These are phyloP conservation scores for Chlorella sp. DNA, from an alignment of 139 green algal genomes.

Conservation along the genomic window DNA sequence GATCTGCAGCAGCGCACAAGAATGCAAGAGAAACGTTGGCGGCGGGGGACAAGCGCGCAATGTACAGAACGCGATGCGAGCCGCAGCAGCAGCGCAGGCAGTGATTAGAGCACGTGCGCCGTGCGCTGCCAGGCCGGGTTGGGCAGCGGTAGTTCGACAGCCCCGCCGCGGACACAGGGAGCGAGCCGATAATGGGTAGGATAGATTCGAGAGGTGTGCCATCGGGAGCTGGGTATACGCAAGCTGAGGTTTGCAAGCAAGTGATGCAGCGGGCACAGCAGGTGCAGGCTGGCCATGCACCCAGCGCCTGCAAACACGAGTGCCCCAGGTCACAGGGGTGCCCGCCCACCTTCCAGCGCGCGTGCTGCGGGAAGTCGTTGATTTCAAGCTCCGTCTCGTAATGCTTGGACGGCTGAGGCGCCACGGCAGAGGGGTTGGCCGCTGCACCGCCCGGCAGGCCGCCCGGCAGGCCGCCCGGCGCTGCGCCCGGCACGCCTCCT, in stretches of 20 bases:
- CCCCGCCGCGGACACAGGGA: too few species aligned
- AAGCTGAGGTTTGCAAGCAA: too few species aligned
- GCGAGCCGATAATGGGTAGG: too few species aligned
- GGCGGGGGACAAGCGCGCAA: too few species aligned
- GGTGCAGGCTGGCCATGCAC: not conserved
- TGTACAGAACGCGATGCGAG: too few species aligned
- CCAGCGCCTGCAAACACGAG: not conserved
- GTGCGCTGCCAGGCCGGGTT: not conserved
- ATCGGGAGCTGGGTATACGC: too few species aligned
- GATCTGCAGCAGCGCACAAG: conserved; percentile 64
- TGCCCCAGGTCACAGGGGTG: not conserved
- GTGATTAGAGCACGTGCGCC: not conserved
- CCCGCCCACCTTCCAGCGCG: conserved; percentile 81
- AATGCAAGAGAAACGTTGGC: not conserved
- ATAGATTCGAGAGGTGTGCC: too few species aligned
- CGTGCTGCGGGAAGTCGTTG: conserved; percentile 99
- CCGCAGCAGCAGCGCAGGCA: not conserved
- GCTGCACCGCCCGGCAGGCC: not conserved
- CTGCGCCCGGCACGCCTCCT: not conserved
- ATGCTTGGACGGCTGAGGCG: conserved; percentile 48
- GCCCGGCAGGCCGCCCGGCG: not conserved
- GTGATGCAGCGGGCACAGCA: too few species aligned
- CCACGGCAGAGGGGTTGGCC: not conserved
- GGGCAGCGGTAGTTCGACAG: too few species aligned
- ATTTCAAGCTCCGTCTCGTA: conserved; percentile 97